Base-by-base conservation (phyloP, 2,329 filamentous ascomycete species). In the Curvularia sp. region DNA sequence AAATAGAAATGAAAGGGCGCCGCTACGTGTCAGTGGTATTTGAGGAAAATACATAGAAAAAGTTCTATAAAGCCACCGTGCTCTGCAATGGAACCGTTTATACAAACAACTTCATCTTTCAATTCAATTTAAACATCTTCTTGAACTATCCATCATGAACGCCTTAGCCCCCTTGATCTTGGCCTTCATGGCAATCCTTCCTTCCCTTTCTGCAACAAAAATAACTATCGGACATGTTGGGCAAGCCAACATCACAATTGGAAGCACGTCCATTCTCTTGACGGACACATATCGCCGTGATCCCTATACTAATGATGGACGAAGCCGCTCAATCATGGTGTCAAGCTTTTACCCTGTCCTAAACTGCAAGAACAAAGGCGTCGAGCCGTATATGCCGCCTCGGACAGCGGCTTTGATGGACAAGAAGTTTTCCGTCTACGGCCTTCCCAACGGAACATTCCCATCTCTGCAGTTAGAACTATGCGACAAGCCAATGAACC, bases 391-490 rank as follows among this genome's bases (percentile, higher is more conserved):
- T 38, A 74, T 73, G 71, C 65, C 69, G 1, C 63, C 64, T 2
- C 55, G 56, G 3, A 71, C 67, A 1, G 68, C 69, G 19, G 34
- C 50, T 0, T 69, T 67, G 36, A 57, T 65, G 48, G 63, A 71
- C 38, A 56, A 54, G 2, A 69, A 70, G 19, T 72, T 65, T 47
- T 58, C 53, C 21, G 60, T 56, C 3, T 72, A 73, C 21, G 69
- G 70, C 19, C 59, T 74, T 7, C 71, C 70, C 0, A 69, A 72
- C 28, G 70, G 69, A 3, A 55, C 66, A 8, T 70, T 74, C 34
- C 30, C 51, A 21, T 62, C 61, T 6, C 18, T 74, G 6, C 6
- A 53, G 1, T 54, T 73, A 3, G 49, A 66, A n/a, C 61, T 46
- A 4, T 74, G 72, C 51, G 25, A 25, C 12, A 30, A 13, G 39